Percentiles rank a stretch among this genome's conserved stretches.
Conservation (phyloP, 192 early-diverging fungal genomes). For the Backusella morwellensis region DNA sequence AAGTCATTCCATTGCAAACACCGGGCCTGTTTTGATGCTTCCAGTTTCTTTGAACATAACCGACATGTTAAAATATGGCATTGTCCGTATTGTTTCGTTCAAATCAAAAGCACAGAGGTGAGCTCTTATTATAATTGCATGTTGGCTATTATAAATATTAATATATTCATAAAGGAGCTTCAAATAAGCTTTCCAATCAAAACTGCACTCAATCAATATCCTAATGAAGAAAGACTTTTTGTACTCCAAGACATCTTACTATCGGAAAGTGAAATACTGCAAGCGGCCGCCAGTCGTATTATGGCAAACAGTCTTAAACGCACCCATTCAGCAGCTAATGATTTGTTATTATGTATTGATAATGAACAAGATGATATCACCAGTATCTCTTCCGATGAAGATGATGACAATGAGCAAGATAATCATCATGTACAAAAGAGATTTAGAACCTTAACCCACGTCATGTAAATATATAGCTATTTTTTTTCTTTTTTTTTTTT, state of each 20-base stretch:
- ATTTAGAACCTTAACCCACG: constrained; percentile 8
- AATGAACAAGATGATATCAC: neutral
- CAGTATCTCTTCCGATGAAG: neutral
- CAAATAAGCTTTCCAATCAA: constrained; percentile 2
- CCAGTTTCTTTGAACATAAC: neutral
- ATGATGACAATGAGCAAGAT: neutral
- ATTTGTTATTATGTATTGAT: neutral
- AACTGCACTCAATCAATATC: neutral
- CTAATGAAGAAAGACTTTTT: constrained; percentile 9
- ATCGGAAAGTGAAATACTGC: constrained; percentile 10
- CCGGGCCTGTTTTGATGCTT: constrained; percentile 6
- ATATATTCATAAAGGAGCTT: neutral
- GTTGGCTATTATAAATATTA: neutral
- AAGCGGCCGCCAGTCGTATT: constrained; percentile 1
- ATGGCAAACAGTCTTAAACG: constrained; percentile 3
- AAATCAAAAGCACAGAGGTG: constrained; percentile 13
- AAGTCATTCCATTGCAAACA: neutral
- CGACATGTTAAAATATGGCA: constrained; percentile 5
- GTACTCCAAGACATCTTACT: constrained; percentile 7
- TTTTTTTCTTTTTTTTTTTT: neutral
- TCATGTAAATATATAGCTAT: neutral
- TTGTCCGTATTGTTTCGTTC: constrained; percentile 7
- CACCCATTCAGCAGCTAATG: neutral
- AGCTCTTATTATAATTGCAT: neutral
- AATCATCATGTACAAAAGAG: constrained; percentile 11